A percentile compares a stretch with the other conserved stretches of the same genome.
Evolutionary conservation across 2,329 filamentous ascomycete genomes (phyloP).

Genomic region (Blastomyces parvus): DNA sequence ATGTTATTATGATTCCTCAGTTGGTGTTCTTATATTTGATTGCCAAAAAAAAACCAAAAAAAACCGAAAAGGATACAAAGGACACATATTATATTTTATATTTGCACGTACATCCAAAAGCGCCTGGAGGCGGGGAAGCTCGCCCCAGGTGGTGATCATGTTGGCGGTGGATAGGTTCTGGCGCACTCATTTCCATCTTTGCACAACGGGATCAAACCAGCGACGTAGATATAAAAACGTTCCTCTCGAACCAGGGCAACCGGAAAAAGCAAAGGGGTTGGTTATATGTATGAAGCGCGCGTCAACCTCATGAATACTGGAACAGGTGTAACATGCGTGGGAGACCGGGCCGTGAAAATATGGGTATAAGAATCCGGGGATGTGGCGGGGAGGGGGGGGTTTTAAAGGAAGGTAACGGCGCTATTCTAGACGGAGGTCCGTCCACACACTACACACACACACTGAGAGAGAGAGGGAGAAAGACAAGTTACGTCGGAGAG

Average conservation of each 20-base stretch:
- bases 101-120: slow-evolving; percentile 56
- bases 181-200: slow-evolving; percentile 27
- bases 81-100: not conserved
- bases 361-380: not conserved
- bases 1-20: not conserved
- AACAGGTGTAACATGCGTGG: slow-evolving; percentile 1
- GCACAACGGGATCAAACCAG: slow-evolving; percentile 6
- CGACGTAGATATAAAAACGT: not conserved
- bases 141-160: slow-evolving; percentile 33
- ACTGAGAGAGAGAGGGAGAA: too few species aligned
- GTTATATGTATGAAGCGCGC: not conserved
- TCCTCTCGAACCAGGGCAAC: not conserved
- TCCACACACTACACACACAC: not conserved
- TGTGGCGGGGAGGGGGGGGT: not conserved
- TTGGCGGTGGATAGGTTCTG: slow-evolving; percentile 28
- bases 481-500: not conserved
- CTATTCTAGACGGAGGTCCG: not conserved
- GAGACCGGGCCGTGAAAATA: not conserved
- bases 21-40: not conserved
- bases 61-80: not conserved
- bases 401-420: not conserved
- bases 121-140: slow-evolving; percentile 45
- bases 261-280: not conserved
- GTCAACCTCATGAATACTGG: not conserved
- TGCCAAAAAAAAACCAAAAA: not conserved